Base-by-base conservation (phyloP, 352 stramenopile genomes). In the Globisporangium heterothallicum region DNA sequence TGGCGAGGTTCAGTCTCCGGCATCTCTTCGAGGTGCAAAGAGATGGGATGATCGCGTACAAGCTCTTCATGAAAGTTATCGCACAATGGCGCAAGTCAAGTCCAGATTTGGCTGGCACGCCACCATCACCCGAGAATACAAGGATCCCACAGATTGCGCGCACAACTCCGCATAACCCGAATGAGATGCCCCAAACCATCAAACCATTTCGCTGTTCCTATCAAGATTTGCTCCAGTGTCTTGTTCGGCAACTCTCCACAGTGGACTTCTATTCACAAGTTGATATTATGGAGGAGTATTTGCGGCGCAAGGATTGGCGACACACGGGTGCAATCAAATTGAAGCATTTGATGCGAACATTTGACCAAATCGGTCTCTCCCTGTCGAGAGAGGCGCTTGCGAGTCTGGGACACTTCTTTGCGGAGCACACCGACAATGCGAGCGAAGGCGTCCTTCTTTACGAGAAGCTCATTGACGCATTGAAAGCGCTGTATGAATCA, bases 1-100 rank as follows among this genome's bases (percentile, higher is more conserved):
- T 49, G 26, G 72, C 84, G 2, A 67, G 63, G 21, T n/a, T 54
- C 21, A 72, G 66, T 3, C 64, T 91, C 2, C 58, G 74, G 29
- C 68, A 84, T 53, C 64, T 93, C 43, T 93, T 93, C 44, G 79
- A 91, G 52, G 72, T 90, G 7, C 68, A 71, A 35, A 67, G 78
- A 0, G 58, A 85, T 43, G 68, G 64, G 2, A 58, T 61, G 32
- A 74, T 93, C 29, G 81, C 82, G 4, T 90, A 78, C 51, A 80
- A 77, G 38, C 58, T 93, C 1, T 89, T 89, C 25, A 53, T 93
- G 18, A 89, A 89, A 49, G 73, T 78, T 0, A 73, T 89, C 14
- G 77, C 73, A 8, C 78, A 87, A 46, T 85, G 72, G 74, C 58
- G 47, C 19, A 53, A 52, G 27, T 13, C 16, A 10, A 12, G 14